Percentiles rank a stretch among this genome's conserved stretches.
Evolutionary conservation across 1,284 basidiomycete genomes (phyloP).

Genomic region (Gymnopus androsaceus): DNA sequence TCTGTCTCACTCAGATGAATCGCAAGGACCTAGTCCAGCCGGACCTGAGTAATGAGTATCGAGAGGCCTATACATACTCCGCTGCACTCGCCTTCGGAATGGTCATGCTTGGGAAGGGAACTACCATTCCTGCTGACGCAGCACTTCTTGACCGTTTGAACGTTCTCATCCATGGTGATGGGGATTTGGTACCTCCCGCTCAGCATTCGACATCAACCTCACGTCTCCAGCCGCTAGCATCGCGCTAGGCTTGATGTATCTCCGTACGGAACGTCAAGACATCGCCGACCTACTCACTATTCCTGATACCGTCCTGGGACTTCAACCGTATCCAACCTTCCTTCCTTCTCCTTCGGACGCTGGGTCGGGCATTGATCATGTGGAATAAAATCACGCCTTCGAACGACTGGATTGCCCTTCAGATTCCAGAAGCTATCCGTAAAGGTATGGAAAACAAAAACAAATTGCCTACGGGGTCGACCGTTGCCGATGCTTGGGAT

Average conservation of each 20-base stretch:
- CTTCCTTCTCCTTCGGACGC: conserved; percentile 80
- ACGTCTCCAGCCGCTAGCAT: conserved; percentile 91
- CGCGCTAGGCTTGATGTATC: conserved; percentile 90
- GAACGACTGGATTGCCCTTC: conserved; percentile 75
- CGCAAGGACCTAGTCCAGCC: conserved; percentile 76
- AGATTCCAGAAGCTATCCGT: conserved; percentile 74
- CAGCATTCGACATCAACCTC: conserved; percentile 78
- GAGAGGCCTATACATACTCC: conserved; percentile 90
- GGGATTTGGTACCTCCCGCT: conserved; percentile 38
- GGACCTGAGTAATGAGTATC: conserved; percentile 81
- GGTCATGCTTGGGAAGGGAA: conserved; percentile 91
- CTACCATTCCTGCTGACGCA: conserved; percentile 74
- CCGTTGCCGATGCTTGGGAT: conserved; percentile 76
- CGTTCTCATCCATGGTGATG: conserved; percentile 74
- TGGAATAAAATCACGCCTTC: conserved; percentile 81
- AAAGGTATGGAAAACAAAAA: conserved; percentile 56
- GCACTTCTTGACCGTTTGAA: conserved; percentile 67
- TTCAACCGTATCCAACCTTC: conserved; percentile 89
- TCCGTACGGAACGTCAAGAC: conserved; percentile 82
- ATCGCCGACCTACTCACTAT: conserved; percentile 84
- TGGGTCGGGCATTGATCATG: conserved; percentile 83
- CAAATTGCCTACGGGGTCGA: conserved; percentile 42
- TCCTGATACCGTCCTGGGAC: conserved; percentile 75
- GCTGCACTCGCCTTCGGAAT: conserved; percentile 92
- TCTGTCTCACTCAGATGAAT: conserved; percentile 84